Evolutionary conservation across 345 rosid genomes (phyloP).

Genomic region (Melaleuca alternifolia): DNA sequence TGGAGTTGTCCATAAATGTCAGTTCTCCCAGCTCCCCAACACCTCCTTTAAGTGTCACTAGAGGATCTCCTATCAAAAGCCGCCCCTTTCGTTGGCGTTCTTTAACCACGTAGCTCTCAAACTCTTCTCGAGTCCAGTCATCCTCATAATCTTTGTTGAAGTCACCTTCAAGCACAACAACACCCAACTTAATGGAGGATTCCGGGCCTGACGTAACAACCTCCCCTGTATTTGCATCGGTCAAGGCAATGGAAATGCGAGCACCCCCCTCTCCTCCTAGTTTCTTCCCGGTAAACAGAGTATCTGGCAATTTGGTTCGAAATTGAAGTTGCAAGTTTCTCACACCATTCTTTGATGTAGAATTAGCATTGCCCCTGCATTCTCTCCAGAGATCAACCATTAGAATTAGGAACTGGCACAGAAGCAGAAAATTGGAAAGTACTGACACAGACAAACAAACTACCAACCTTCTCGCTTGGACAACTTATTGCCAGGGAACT

Average conservation of each 20-base stretch:
- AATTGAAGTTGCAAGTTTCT: constrained; percentile 26
- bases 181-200: constrained; percentile 17
- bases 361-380: too few relatives aligned
- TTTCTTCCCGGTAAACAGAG: constrained; percentile 23
- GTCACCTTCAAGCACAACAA: constrained; percentile 29
- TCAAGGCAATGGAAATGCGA: constrained; percentile 14
- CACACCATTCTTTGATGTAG: constrained; percentile 1
- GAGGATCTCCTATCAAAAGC: constrained; percentile 72
- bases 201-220: constrained; percentile 23
- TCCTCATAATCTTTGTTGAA: constrained; percentile 22
- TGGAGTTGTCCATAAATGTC: constrained; percentile 81
- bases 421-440: too few relatives aligned
- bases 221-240: constrained; percentile 16
- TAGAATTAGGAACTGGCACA: neutral
- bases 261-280: constrained; percentile 24
- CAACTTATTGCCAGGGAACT: too few relatives aligned
- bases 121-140: constrained; percentile 18
- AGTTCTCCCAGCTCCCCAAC: constrained; percentile 88
- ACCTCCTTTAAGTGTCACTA: constrained; percentile 75
- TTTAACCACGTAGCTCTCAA: constrained; percentile 18
- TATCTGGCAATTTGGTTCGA: constrained; percentile 13
- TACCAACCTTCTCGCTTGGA: too few relatives aligned
- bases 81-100: constrained; percentile 90
- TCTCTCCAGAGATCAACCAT: too few relatives aligned
- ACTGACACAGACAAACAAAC: too few relatives aligned